Percentiles rank a stretch among this genome's conserved stretches.
These are phyloP conservation scores for Funneliformis caledonium DNA, from an alignment of 371 early-diverging fungal genomes.

Conservation along the genomic window DNA sequence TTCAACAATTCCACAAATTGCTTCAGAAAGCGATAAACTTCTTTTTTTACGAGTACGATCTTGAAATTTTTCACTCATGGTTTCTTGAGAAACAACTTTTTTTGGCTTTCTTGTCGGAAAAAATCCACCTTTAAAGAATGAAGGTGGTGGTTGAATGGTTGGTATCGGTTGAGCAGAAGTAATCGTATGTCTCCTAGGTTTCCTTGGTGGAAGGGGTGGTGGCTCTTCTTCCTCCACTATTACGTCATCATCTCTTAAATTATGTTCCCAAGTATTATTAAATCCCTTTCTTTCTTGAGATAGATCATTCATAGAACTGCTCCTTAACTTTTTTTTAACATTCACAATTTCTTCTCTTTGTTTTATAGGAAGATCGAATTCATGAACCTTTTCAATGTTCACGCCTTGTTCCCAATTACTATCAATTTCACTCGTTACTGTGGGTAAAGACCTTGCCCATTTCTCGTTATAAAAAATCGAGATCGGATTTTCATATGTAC, in stretches of 20 bases:
- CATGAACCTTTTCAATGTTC: neutral
- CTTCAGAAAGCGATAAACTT: slow-evolving; percentile 14
- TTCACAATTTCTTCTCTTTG: neutral
- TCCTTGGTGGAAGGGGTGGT: slow-evolving; percentile 10
- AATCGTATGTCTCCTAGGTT: slow-evolving; percentile 5
- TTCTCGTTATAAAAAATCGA: neutral
- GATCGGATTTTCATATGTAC: neutral
- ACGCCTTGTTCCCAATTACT: neutral
- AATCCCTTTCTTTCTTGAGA: neutral
- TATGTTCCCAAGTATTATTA: neutral
- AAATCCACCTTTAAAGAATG: slow-evolving; percentile 6
- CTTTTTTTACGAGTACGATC: slow-evolving; percentile 7
- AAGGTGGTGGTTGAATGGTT: neutral
- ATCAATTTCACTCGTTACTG: neutral
- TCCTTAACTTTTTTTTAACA: neutral
- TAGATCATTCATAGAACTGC: slow-evolving; percentile 11
- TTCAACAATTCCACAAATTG: slow-evolving; percentile 13
- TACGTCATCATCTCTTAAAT: neutral
- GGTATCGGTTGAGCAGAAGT: neutral
- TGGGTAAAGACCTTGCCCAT: neutral
- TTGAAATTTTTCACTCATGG: neutral
- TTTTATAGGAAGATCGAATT: neutral
- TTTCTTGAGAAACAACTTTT: neutral
- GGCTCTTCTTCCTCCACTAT: neutral
- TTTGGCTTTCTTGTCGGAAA: neutral